Base-by-base conservation (phyloP, 2,329 filamentous ascomycete genomes). In the Neocucurbitaria cava region DNA sequence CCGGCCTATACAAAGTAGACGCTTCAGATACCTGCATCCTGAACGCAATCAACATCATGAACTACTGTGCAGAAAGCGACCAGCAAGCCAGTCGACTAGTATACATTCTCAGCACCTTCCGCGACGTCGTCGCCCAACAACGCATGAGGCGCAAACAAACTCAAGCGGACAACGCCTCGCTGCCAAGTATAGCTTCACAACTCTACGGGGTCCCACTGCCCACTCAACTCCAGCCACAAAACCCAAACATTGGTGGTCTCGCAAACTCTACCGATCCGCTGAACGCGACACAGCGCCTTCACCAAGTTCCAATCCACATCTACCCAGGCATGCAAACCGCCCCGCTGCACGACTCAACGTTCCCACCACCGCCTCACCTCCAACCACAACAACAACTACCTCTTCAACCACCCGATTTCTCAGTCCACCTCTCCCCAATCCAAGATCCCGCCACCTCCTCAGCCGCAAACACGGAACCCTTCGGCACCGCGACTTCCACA, bases 1-100 rank as follows among this genome's bases (percentile, higher is more conserved):
- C 74, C 5, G 64, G 61, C 1, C 68, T 77, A 0, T 75, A 76
- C 46, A 52, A 59, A 11, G 70, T 74, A 20, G 63, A 71, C 15
- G 62, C 67, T 3, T 71, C 73, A 5, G 72, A 76, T 36, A 65
- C 70, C 2, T 75, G 70, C 59, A 77, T 78, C 24, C 49, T 64
- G 8, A 77, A 77, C 40, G 68, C 73, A 6, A 66, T 77, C 44
- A 72, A 63, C n/a, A 70, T 78, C 40, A 76, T 78, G 72, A 68
- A 64, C 21, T 78, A 78, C 46, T 78, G 73, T 41, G 74, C 65
- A 0, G 74, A 78, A 53, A 73, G 66, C 56, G 76, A 78, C 49
- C 73, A 71, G 46, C 76, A 78, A 63, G 75, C 77, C 15, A 72
- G 59, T 26, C 70, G 74, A 1, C 62, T 76, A 11, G 65, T 76